Evolutionary conservation across 1,284 basidiomycete genomes (phyloP).

Genomic region (Cystobasidium sp.): DNA sequence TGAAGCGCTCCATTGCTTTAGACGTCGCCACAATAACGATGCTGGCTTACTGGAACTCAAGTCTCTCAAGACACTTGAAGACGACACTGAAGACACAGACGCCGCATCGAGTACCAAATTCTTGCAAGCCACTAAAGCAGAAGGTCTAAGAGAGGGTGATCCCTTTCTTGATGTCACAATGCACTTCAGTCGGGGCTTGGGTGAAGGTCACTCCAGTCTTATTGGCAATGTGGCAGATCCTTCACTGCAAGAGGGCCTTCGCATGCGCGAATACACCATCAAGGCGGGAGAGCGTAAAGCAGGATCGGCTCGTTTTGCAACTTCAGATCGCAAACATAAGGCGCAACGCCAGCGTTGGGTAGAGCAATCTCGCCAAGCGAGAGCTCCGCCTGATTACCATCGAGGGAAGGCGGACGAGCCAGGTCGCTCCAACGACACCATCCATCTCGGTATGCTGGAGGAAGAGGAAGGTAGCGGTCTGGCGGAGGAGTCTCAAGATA

Average conservation of each 20-base stretch:
- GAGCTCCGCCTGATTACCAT: not conserved
- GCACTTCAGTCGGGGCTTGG: slow-evolving; percentile 33
- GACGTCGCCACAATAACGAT: slow-evolving; percentile 19
- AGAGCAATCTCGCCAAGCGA: slow-evolving; percentile 10
- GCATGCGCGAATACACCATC: slow-evolving; percentile 35
- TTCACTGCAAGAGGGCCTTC: slow-evolving; percentile 15
- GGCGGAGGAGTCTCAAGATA: slow-evolving; percentile 17
- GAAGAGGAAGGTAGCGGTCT: slow-evolving; percentile 23
- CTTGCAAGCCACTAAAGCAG: not conserved
- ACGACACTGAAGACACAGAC: not conserved
- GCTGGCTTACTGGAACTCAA: slow-evolving; percentile 14
- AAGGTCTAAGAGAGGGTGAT: not conserved
- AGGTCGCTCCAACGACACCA: not conserved
- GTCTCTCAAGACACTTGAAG: not conserved
- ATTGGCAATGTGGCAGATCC: slow-evolving; percentile 27
- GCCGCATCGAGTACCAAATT: not conserved
- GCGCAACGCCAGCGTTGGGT: slow-evolving; percentile 6
- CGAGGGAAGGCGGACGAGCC: not conserved
- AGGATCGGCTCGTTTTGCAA: slow-evolving; percentile 29
- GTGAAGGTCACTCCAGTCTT: slow-evolving; percentile 2
- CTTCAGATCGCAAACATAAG: slow-evolving; percentile 10
- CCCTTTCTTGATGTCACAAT: slow-evolving; percentile 19
- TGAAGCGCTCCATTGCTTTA: not conserved
- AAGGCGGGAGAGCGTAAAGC: slow-evolving; percentile 33
- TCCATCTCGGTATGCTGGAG: slow-evolving; percentile 24